Evolutionary conservation across 305 asterid species (phyloP).

Genomic region (Withania somnifera): DNA sequence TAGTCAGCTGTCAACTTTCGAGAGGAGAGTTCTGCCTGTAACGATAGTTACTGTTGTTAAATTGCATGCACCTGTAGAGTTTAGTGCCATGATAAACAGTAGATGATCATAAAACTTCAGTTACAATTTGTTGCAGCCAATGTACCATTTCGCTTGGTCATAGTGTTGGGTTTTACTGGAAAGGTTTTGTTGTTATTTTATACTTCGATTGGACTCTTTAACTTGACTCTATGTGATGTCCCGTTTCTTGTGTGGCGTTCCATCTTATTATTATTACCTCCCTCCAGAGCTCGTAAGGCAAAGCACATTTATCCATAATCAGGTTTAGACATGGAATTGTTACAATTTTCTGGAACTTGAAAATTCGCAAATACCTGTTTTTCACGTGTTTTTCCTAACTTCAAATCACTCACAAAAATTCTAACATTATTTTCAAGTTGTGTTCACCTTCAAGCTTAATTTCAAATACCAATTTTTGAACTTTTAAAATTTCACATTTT

Average conservation of each 20-base stretch:
- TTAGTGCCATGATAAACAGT: background rate
- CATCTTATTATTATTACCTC: background rate
- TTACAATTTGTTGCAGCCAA: background rate
- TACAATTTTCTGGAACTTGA: background rate
- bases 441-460: background rate
- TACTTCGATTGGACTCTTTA: background rate
- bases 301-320: too few relatives aligned
- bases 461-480: background rate
- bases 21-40: background rate
- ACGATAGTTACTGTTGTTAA: background rate
- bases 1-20: background rate
- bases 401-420: background rate
- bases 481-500: background rate
- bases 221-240: background rate
- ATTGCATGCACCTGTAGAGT: background rate
- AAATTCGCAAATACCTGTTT: background rate
- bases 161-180: background rate
- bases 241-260: background rate
- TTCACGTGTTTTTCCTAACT: background rate
- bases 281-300: too few relatives aligned
- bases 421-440: background rate
- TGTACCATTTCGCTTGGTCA: background rate
- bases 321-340: background rate
- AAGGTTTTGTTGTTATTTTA: background rate
- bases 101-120: background rate